Conservation (phyloP, 1,284 basidiomycete genomes). For the Fistulinella staudtii region DNA sequence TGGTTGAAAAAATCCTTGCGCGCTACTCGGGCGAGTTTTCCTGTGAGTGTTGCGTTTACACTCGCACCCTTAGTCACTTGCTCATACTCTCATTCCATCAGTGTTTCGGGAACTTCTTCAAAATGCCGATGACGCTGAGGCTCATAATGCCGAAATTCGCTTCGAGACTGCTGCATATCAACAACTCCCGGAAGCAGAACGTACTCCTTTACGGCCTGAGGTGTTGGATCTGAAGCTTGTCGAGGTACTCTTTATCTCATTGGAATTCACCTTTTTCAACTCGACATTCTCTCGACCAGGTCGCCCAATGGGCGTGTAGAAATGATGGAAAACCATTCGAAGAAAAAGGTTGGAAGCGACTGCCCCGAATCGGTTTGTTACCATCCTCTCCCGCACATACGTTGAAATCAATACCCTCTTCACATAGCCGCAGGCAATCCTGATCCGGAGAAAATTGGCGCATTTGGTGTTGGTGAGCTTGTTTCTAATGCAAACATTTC, state of each 20-base stretch:
- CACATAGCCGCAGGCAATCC: constrained; percentile 75
- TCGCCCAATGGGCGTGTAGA: constrained; percentile 75
- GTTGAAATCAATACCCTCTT: too few relatives aligned
- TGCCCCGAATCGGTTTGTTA: constrained; percentile 82
- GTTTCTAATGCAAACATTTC: neutral
- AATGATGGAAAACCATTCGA: constrained; percentile 86
- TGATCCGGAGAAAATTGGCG: constrained; percentile 83
- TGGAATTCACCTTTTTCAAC: neutral
- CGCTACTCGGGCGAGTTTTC: constrained; percentile 94
- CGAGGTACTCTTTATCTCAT: constrained; percentile 6
- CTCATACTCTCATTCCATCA: constrained; percentile 15
- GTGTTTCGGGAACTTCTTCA: constrained; percentile 91
- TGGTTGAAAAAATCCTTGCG: constrained; percentile 94
- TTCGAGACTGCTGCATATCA: constrained; percentile 68
- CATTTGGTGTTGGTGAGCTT: constrained; percentile 75
- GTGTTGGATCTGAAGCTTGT: constrained; percentile 55
- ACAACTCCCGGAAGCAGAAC: constrained; percentile 4
- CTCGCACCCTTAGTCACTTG: neutral
- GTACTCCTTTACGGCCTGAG: neutral
- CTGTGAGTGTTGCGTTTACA: constrained; percentile 34
- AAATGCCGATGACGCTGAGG: constrained; percentile 93
- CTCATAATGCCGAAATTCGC: constrained; percentile 63
- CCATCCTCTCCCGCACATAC: neutral
- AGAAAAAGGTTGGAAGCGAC: constrained; percentile 82
- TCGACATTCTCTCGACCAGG: constrained; percentile 39